Base-by-base conservation (phyloP, 2,329 filamentous ascomycete species). In the Colletotrichum scovillei region DNA sequence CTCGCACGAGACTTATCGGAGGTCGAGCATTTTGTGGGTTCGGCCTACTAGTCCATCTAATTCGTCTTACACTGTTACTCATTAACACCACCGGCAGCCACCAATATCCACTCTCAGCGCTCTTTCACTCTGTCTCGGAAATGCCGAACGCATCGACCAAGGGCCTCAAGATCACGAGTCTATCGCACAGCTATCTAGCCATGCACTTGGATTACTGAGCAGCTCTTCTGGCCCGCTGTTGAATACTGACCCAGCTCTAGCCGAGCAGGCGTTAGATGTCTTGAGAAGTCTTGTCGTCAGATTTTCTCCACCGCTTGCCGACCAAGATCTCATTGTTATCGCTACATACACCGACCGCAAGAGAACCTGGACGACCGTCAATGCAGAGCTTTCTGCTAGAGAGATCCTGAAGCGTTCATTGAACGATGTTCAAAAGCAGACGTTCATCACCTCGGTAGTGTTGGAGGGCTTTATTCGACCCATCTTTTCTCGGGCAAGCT, bases 381-480 rank as follows among this genome's bases (percentile, higher is more conserved):
- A 76, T 3, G 79, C 83, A 1, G 77, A 81, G 5, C n/a, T 63
- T 0, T 63, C 77, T 0, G 83, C 87, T 1, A 52, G 53, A 0
- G 49, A 60, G 2, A 74, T 88, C 1, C 74, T 88, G 5, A 56
- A 77, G 1, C 24, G 74, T 1, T 78, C 82, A 1, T 63, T 84
- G 5, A 16, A 71, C 7, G 32, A 30, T 11, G 65, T 72, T 0
- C 70, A 58, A 16, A 24, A 78, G 64, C 30, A 73, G n/a, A 28
- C 73, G 4, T 88, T 91, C 76, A 83, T 91, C 76, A 83, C 87
- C 22, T 84, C 86, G n/a, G 82, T 86, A 52, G 84, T 95, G 69
- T 87, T 95, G 4, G 85, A 88, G 74, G 82, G 84, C 77, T 91
- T 91, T 78, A 86, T 95, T 63, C 91, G 91, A 49, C 92, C 92